Evolutionary conservation across 352 stramenopile genomes (phyloP), one percentile per base, ranked within the genome.

Genomic region (Phytophthora rubi): DNA sequence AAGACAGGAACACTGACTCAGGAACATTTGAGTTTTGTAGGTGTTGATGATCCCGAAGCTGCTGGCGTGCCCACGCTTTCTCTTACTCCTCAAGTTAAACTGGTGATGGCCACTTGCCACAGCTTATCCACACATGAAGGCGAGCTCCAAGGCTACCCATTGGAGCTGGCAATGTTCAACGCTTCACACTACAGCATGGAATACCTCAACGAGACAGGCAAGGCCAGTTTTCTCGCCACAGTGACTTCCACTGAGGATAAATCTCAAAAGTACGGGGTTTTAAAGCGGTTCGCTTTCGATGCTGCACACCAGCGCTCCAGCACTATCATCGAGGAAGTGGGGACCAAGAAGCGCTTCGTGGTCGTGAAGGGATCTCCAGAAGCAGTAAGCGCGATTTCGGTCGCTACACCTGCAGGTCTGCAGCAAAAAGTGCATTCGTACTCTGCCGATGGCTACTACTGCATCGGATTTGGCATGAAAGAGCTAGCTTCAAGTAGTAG

Each of bases 391-490:
- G 53, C 47, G 2, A 82, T 82, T 35, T 79, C 76, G 2, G 48
- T 49, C 0, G 49, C 60, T 4, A 73, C 88, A 6, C 90, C 90
- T 6, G 15, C 44, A n/a, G 64, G 84, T 18, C 89, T 94, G 18
- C 58, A 85, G 4, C 59, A 70, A 32, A 82, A 71, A 37, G 53
- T 88, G 23, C 65, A 80, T 7, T 55, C 68, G 6, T 88, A 81
- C 63, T 78, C 87, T 7, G 80, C 72, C 6, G 63, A 84, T 32
- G 90, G 90, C 13, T 85, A 86, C 57, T 97, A 97, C 65, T 82
- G 88, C 48, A 80, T 83, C 18, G 70, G 75, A 57, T 68, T 75
- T 79, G 59, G 71, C 45, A 55, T 80, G 47, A 86, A 75, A 59
- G 67, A 77, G 26, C 28, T 88, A 0, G 32, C 2, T 6, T 26